Conservation (phyloP, 805 yeast species). For the Kregervanrija delftensis region DNA sequence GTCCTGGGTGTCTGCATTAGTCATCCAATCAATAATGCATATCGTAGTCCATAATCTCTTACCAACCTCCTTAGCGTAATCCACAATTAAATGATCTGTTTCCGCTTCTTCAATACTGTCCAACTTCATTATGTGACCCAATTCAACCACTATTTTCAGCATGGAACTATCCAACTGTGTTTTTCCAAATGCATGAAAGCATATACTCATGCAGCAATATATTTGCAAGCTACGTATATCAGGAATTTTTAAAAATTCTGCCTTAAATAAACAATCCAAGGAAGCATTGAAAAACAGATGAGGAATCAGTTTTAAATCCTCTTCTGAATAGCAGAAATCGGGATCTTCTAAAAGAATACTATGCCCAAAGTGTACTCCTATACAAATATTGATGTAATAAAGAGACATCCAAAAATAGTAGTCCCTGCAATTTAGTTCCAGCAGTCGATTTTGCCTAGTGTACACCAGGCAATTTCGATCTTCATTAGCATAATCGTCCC, state of each 20-base stretch:
- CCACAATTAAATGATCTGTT: neutral
- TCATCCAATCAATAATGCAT: slow-evolving; percentile 7
- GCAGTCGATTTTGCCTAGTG: neutral
- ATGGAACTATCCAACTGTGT: neutral
- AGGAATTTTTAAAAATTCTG: slow-evolving; percentile 5
- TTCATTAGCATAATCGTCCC: neutral
- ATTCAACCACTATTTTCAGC: slow-evolving; percentile 1
- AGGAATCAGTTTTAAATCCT: slow-evolving; percentile 2
- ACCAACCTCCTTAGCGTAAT: slow-evolving; percentile 2
- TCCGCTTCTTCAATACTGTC: neutral
- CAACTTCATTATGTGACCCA: neutral
- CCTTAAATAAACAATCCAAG: slow-evolving; percentile 7
- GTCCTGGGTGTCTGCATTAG: neutral
- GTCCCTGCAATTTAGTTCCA: slow-evolving; percentile 1
- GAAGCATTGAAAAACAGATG: slow-evolving; percentile 3
- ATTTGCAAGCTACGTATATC: slow-evolving; percentile 7
- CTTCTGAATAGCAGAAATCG: neutral
- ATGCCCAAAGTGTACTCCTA: slow-evolving; percentile 6
- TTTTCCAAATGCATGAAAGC: slow-evolving; percentile 8
- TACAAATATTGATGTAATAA: slow-evolving; percentile 3
- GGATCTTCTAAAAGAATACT: neutral
- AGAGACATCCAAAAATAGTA: slow-evolving; percentile 7
- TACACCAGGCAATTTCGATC: neutral
- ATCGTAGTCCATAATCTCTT: slow-evolving; percentile 6
- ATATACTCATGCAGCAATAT: slow-evolving; percentile 6